Base-by-base conservation (phyloP, 2,329 filamentous ascomycete genomes). In the Endoconidiophora polonica region DNA sequence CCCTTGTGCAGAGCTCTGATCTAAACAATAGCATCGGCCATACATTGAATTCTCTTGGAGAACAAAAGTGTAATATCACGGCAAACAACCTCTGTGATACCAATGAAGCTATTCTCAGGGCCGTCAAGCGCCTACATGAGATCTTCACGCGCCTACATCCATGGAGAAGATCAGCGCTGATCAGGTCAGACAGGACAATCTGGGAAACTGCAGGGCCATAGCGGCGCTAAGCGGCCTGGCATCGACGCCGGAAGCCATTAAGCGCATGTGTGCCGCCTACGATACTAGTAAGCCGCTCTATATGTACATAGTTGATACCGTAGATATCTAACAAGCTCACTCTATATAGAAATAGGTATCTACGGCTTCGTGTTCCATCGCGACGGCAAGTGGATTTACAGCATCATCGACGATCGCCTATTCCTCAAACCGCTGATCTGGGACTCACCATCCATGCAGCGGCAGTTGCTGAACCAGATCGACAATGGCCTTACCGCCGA, bases 361-460 rank as follows among this genome's bases (percentile, higher is more conserved):
- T 94, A 93, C 58, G 86, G 86, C 1, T 94, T 94, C 59, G 84
- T 93, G 45, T 93, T 94, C 61, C 84, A 83, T 61, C 70, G 86
- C 60, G 86, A 94, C 59, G 86, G 86, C 48, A 85, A 91, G 63
- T 94, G 86, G 87, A 83, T 90, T 51, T 86, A 87, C 57, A 87
- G 84, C 52, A 88, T 94, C 54, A 79, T 94, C 53, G 87, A 94
- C 59, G 87, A 94, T 63, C 93, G 93, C 64, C 71, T 94, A 2
- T 93, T 85, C 61, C 73, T 94, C 16, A 84, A 81, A 53, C 85
- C 83, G 1, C 82, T 85, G 3, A 81, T 83, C 59, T 93, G 86
- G 67, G 84, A 93, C 56, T 83, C 85, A 33, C 81, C 78, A 1
- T 79, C 83, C 46, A 73, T 83, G 61, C 82, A 87, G 59, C 76